Conservation (phyloP, 768 basidiomycete genomes). For the Royoungia palumana region DNA sequence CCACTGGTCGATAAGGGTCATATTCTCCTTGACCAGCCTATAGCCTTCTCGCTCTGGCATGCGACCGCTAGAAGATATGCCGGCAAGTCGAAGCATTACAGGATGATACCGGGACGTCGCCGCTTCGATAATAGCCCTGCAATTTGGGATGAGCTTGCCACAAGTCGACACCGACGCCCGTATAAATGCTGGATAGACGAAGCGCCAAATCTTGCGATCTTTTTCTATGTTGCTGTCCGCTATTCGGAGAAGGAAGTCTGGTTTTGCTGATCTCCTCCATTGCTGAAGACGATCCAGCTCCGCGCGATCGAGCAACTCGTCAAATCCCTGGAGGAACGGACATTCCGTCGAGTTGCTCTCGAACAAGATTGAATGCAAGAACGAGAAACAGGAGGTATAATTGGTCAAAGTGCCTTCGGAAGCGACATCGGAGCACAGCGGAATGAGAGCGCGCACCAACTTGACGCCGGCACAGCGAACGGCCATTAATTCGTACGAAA, state of each 20-base stretch:
- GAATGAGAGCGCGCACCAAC: conserved; percentile 56
- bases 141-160: conserved; percentile 42
- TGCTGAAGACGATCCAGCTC: conserved; percentile 62
- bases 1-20: conserved; percentile 69
- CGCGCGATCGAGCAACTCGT: conserved; percentile 60
- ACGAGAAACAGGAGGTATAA: conserved; percentile 25
- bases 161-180: conserved; percentile 51
- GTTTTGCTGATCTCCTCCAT: conserved; percentile 57
- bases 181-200: conserved; percentile 65
- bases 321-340: conserved; percentile 55
- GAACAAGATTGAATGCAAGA: conserved; percentile 50
- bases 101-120: conserved; percentile 70
- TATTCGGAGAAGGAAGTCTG: conserved; percentile 60
- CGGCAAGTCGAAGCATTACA: conserved; percentile 68
- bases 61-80: conserved; percentile 53
- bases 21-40: conserved; percentile 55
- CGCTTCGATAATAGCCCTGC: conserved; percentile 66
- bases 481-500: conserved; percentile 51
- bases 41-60: conserved; percentile 49
- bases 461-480: conserved; percentile 62
- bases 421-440: conserved; percentile 45
- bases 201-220: conserved; percentile 73
- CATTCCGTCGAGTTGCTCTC: conserved; percentile 46
- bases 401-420: conserved; percentile 29
- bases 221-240: conserved; percentile 66